phyloP scores from a whole-genome alignment of 768 basidiomycete genomes.

The Tulasnella calospora region DNA sequence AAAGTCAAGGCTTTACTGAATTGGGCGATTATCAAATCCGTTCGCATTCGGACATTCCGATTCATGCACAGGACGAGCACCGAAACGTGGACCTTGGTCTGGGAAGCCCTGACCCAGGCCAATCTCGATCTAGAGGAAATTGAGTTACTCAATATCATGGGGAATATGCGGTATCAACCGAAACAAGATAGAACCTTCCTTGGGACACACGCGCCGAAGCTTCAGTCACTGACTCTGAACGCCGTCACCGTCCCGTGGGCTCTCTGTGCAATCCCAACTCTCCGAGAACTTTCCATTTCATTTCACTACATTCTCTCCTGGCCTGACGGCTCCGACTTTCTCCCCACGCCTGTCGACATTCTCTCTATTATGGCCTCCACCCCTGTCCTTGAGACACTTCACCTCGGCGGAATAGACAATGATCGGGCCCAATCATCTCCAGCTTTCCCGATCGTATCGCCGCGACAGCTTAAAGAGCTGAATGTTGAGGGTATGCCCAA shows the following conservation, averaged over 20 bases:
- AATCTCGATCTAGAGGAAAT: not conserved
- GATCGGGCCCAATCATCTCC: not conserved
- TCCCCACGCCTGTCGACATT: not conserved
- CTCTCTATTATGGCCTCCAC: not conserved
- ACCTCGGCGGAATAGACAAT: not conserved
- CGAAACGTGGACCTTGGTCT: not conserved
- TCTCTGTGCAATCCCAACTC: not conserved
- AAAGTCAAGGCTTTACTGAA: not conserved
- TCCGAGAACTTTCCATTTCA: not conserved
- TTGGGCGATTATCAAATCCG: not conserved
- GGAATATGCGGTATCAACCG: not conserved
- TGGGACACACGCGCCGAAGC: not conserved
- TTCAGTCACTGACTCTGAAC: not conserved
- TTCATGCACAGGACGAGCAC: not conserved
- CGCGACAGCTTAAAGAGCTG: not conserved
- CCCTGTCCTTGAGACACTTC: not conserved
- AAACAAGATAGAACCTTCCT: not conserved
- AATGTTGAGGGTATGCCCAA: not conserved
- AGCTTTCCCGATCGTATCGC: not conserved
- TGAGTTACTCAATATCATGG: not conserved
- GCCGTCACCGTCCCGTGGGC: not conserved
- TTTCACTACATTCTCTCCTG: not conserved
- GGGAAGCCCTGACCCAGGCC: not conserved
- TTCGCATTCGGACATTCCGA: not conserved
- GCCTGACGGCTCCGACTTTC: not conserved